Percentiles rank a stretch among this genome's conserved stretches.
Conservation (phyloP, 2,329 filamentous ascomycete genomes). For the Nigrospora osmanthi region DNA sequence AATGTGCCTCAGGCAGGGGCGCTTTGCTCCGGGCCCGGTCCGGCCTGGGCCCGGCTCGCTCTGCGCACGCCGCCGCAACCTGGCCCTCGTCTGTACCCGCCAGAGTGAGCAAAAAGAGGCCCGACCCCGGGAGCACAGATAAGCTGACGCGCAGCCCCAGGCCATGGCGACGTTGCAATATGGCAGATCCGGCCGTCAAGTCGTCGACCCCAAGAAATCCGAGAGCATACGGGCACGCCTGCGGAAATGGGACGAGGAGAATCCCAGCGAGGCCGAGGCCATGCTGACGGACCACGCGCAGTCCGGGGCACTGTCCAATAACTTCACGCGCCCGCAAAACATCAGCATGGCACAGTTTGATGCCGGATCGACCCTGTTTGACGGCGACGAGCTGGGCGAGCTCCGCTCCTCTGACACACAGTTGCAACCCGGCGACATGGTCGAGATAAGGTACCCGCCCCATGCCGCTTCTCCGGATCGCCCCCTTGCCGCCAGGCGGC, state of each 20-base stretch:
- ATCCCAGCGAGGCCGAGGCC: conserved; percentile 15
- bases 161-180: no score
- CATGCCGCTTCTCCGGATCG: neutral
- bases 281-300: conserved; percentile 20
- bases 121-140: no score
- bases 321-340: conserved; percentile 25
- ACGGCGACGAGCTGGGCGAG: conserved; percentile 27
- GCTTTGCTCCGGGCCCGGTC: neutral
- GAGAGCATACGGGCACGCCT: conserved; percentile 30
- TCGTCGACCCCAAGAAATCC: no score
- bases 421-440: conserved; percentile 37
- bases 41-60: no score
- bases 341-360: conserved; percentile 18
- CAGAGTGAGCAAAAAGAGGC: no score
- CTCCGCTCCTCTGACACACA: conserved; percentile 21
- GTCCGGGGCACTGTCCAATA: conserved; percentile 21
- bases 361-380: conserved; percentile 21
- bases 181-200: no score
- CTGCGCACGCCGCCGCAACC: no score
- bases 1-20: conserved; percentile 13
- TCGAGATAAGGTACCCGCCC: conserved; percentile 35
- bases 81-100: no score
- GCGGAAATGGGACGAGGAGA: conserved; percentile 30
- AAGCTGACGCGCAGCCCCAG: no score
- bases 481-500: no score